A percentile compares a stretch with the other conserved stretches of the same genome.
Evolutionary conservation across 257 asterid species (phyloP).

Genomic region (Catharanthus roseus): DNA sequence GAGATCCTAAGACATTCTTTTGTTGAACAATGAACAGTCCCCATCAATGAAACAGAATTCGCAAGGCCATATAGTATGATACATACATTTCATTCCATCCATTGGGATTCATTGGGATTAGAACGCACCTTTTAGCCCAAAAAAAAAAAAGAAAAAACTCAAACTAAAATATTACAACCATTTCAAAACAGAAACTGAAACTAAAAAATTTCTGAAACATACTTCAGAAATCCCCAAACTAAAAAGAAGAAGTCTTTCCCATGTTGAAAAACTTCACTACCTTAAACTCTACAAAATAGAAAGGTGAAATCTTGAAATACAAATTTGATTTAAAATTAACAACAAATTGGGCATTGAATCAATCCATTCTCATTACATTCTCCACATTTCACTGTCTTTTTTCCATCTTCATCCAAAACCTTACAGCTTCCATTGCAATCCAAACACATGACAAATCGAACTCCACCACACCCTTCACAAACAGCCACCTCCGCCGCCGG

Average conservation of each 20-base stretch:
- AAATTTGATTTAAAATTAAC: slow-evolving; percentile 18
- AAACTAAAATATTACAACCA: background rate
- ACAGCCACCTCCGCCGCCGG: slow-evolving; percentile 41
- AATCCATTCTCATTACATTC: slow-evolving; percentile 93
- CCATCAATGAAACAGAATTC: too few relatives aligned
- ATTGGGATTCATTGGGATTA: too few relatives aligned
- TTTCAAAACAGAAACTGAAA: background rate
- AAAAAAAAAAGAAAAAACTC: too few relatives aligned
- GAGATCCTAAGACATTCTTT: too few relatives aligned
- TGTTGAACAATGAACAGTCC: too few relatives aligned
- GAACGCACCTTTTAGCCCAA: too few relatives aligned
- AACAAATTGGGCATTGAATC: slow-evolving; percentile 74
- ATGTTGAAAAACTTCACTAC: slow-evolving; percentile 7
- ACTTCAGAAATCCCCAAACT: background rate
- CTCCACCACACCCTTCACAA: slow-evolving; percentile 63
- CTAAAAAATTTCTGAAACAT: slow-evolving; percentile 5
- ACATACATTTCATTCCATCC: too few relatives aligned
- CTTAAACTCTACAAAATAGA: slow-evolving; percentile 5
- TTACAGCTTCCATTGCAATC: slow-evolving; percentile 80
- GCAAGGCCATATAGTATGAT: too few relatives aligned
- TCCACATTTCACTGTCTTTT: slow-evolving; percentile 52
- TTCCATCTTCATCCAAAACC: slow-evolving; percentile 56
- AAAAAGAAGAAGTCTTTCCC: slow-evolving; percentile 5
- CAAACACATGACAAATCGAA: slow-evolving; percentile 70
- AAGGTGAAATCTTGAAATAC: background rate